Conservation (phyloP, 768 basidiomycete genomes). For the Phylloporus scabripes region DNA sequence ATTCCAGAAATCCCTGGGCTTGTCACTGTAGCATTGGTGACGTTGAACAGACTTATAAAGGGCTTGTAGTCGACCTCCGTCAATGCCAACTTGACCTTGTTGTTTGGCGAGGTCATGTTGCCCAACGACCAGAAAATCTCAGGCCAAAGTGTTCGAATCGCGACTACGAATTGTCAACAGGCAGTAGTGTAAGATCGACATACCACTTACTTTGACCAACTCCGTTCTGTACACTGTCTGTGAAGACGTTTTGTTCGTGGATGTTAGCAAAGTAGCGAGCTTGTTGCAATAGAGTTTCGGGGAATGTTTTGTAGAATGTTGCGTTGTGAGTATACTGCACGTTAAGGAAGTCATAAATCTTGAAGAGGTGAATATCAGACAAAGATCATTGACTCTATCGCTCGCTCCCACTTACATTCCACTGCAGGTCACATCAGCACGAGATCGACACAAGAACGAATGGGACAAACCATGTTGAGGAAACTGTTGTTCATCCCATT, state of each 20-base stretch:
- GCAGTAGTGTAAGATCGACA: background rate
- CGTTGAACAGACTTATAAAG: constrained; percentile 80
- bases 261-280: constrained; percentile 70
- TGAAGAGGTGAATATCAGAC: constrained; percentile 2
- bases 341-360: constrained; percentile 77
- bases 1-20: constrained; percentile 60
- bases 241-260: constrained; percentile 73
- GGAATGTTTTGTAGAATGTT: constrained; percentile 68
- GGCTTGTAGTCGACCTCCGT: constrained; percentile 82
- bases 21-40: constrained; percentile 56
- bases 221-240: constrained; percentile 48
- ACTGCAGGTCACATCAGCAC: constrained; percentile 38
- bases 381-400: background rate
- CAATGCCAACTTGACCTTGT: constrained; percentile 71
- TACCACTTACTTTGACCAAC: constrained; percentile 67
- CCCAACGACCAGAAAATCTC: constrained; percentile 68
- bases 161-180: constrained; percentile 44
- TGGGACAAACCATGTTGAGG: constrained; percentile 56
- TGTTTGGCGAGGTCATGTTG: constrained; percentile 66
- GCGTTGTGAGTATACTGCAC: constrained; percentile 74
- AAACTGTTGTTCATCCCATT: constrained; percentile 58
- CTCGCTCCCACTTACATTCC: constrained; percentile 53
- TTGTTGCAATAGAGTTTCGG: constrained; percentile 63
- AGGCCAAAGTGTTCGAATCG: constrained; percentile 70
- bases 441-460: background rate